Evolutionary conservation across 257 asterid species (phyloP).

Genomic region (Verbascum thapsus): DNA sequence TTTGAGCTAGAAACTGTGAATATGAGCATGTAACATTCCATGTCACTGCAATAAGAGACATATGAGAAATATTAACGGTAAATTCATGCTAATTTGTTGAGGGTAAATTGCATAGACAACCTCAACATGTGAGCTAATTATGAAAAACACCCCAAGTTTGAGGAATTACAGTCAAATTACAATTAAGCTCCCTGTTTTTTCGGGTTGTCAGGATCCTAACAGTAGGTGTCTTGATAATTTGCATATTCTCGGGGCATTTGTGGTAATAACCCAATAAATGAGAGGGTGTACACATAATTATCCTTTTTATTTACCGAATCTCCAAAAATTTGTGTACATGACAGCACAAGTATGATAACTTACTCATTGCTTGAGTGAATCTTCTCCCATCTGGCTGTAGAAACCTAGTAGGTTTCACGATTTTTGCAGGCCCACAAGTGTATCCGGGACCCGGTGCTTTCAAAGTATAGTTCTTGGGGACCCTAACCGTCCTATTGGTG

Average conservation of each 20-base stretch:
- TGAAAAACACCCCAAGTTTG: no score
- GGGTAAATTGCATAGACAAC: no score
- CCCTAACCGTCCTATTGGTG: slow-evolving; percentile 71
- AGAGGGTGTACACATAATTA: no score
- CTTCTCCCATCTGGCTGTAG: slow-evolving; percentile 66
- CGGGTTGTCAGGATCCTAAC: no score
- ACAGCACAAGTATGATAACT: slow-evolving; percentile 32
- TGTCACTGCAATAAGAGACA: slow-evolving; percentile 53
- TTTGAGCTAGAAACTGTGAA: slow-evolving; percentile 57
- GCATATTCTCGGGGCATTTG: no score
- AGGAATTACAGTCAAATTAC: no score
- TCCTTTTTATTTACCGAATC: neutral
- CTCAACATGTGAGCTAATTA: no score
- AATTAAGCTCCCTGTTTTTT: no score
- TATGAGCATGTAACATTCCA: slow-evolving; percentile 61
- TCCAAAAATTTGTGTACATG: slow-evolving; percentile 2
- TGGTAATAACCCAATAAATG: no score
- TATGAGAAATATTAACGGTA: neutral
- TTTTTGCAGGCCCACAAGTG: slow-evolving; percentile 81
- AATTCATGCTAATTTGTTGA: neutral
- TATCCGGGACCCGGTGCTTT: slow-evolving; percentile 85
- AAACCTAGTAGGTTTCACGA: slow-evolving; percentile 68
- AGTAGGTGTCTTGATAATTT: no score
- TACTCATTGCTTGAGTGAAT: slow-evolving; percentile 86
- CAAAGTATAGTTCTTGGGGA: slow-evolving; percentile 78